Base-by-base conservation (phyloP, 495 filamentous ascomycete species). In the Talaromyces thailandensis region DNA sequence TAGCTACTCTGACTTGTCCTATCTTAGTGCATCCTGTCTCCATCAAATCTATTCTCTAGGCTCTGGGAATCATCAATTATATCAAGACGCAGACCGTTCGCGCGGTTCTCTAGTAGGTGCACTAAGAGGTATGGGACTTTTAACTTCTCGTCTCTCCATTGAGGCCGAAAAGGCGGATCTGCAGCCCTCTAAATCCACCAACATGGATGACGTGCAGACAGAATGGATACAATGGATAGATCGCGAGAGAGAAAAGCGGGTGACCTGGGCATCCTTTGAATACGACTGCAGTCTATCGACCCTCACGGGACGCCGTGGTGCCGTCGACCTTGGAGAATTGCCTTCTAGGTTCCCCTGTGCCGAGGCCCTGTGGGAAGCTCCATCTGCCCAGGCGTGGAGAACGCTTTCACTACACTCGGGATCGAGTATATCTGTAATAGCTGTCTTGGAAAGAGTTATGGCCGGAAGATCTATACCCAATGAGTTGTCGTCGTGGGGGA, bases 351-450 rank as follows among this genome's bases (percentile, higher is more conserved):
- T 60, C n/a, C 58, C 58, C 35, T 60, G 58, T 48, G 24, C 35
- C n/a, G 58, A 60, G 23, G n/a, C 58, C 23, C 3, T 60, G 25
- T 60, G 58, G 58, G 58, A 60, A 45, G 58, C 58, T 26, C 58
- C 32, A 26, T 60, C 58, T 8, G 58, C 58, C 2, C 32, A 60
- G n/a, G 58, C 58, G 21, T 60, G 58, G 58, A 60, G 23, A 26
- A 48, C 35, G 9, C 58, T 60, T 43, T 60, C 58, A 26, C 23
- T 43, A 16, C 58, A 43, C 16, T 60, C 35, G 31, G 28, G 12
- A 2, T 60, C 35, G 24, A 32, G 58, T 16, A 23, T 45, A 14
- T 60, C 58, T 25, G 32, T 60, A 24, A 48, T 25, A 31, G 9
- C 58, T n/a, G 40, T 45, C 16, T 23, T 60, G 14, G 32, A 43